Evolutionary conservation across 352 stramenopile genomes (phyloP).

Genomic region (Phytophthora megakarya): DNA sequence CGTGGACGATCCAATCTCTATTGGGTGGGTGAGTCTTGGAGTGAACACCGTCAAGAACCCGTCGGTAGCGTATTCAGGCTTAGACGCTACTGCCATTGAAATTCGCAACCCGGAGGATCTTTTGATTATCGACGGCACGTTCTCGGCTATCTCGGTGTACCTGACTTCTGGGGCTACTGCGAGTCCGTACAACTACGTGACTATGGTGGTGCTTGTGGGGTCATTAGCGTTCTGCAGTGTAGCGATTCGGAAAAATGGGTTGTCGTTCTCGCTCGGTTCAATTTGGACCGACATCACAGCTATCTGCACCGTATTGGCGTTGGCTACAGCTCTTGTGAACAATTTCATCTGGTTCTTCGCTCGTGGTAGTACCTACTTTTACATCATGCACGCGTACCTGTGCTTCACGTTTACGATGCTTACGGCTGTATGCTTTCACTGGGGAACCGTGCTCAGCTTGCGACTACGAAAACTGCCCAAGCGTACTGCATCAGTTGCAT

Average conservation of each 20-base stretch:
- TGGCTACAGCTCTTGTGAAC: conserved; percentile 80
- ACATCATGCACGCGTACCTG: conserved; percentile 76
- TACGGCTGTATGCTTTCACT: conserved; percentile 87
- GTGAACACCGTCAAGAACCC: conserved; percentile 81
- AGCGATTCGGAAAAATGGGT: conserved; percentile 81
- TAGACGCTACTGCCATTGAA: conserved; percentile 66
- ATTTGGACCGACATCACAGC: conserved; percentile 89
- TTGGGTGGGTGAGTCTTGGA: conserved; percentile 69
- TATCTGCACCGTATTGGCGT: conserved; percentile 79
- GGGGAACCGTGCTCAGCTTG: conserved; percentile 83
- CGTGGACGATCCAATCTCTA: conserved; percentile 56
- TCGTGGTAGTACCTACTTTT: conserved; percentile 78
- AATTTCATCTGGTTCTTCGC: conserved; percentile 83
- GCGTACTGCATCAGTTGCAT: conserved; percentile 63
- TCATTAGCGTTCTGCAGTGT: conserved; percentile 83
- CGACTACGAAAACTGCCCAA: conserved; percentile 79
- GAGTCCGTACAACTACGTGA: conserved; percentile 90
- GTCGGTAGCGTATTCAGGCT: conserved; percentile 64
- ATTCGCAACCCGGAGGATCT: conserved; percentile 57
- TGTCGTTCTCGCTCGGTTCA: conserved; percentile 82
- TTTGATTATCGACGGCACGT: conserved; percentile 59
- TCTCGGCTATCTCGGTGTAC: conserved; percentile 81
- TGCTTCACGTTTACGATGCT: conserved; percentile 92
- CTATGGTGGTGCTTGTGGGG: conserved; percentile 83
- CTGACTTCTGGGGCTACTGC: conserved; percentile 57